Percentiles rank a stretch among this genome's conserved stretches.
Conservation (phyloP, 768 basidiomycete species). For the Daedaleopsis nitida region DNA sequence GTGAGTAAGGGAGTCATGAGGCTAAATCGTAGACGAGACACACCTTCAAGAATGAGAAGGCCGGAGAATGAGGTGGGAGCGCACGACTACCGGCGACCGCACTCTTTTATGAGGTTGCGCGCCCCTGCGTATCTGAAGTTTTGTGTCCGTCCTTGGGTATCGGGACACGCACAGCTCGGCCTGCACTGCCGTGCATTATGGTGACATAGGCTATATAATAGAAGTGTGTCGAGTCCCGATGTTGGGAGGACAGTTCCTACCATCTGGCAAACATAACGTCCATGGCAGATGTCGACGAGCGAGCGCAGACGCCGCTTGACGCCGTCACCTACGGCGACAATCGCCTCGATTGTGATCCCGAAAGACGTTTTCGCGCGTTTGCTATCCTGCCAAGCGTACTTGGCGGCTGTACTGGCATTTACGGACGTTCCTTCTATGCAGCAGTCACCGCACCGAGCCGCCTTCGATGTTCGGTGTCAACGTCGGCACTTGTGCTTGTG, state of each 20-base stretch:
- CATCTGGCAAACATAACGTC: too few relatives aligned
- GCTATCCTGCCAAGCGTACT: too few relatives aligned
- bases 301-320: background rate
- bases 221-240: background rate
- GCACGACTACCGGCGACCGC: background rate
- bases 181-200: background rate
- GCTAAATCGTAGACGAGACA: background rate
- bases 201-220: background rate
- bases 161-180: background rate
- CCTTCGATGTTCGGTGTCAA: too few relatives aligned
- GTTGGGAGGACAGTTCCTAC: background rate
- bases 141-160: background rate
- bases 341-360: background rate
- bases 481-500: too few relatives aligned
- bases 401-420: too few relatives aligned
- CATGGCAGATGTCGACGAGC: background rate
- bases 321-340: background rate
- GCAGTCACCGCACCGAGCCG: too few relatives aligned
- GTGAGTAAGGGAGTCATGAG: background rate
- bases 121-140: background rate
- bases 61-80: background rate
- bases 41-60: background rate
- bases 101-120: background rate
- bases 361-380: background rate
- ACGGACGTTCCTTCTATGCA: too few relatives aligned